Base-by-base conservation (phyloP, 768 basidiomycete species). In the Cystobasidium ongulense region DNA sequence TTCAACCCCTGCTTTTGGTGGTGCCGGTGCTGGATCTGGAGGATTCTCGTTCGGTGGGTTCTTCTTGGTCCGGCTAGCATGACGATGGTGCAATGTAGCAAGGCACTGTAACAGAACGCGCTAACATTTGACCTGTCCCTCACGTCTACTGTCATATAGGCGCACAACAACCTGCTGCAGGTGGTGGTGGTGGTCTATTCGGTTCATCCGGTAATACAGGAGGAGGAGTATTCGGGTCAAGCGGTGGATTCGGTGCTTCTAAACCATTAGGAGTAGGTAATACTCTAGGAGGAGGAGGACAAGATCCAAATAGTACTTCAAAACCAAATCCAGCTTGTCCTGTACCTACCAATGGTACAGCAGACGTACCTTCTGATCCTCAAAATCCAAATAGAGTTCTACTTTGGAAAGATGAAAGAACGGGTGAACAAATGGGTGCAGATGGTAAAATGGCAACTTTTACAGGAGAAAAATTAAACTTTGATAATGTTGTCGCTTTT, bases 401-500 rank as follows among this genome's bases (percentile, higher is more conserved):
- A 31, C 17, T 65, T 21, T 65, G 36, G 63, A 65, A 65, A 39
- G 36, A 65, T 39, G 36, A 65, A 27, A 35, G 57, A 31, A 23
- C 57, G 2, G 57, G 57, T 33, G 36, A 31, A 7, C 11, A 15
- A 25, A 4, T 38, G 15, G 57, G 57, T 15, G 8, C 57, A 15
- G 57, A 61, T 38, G 57, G 57, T 11, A 61, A 61, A 38, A 17
- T 33, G 11, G n/a, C 8, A 23, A 33, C 3, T 38, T 8, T 67
- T 38, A 52, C 43, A 18, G 65, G 65, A 8, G 65, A 67, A 53
- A 29, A 67, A 50, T 50, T 67, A 25, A 31, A 46, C n/a, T 67
- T 67, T 52, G 65, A 67, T 50, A 46, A 43, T 39, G 52, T 67
- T 29, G 27, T 31, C 65, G 65, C 65, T 29, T 38, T 67, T 23